Percentiles rank a stretch among this genome's conserved stretches.
Evolutionary conservation across 306 rosid species (phyloP).

Genomic region (Alnus glutinosa): DNA sequence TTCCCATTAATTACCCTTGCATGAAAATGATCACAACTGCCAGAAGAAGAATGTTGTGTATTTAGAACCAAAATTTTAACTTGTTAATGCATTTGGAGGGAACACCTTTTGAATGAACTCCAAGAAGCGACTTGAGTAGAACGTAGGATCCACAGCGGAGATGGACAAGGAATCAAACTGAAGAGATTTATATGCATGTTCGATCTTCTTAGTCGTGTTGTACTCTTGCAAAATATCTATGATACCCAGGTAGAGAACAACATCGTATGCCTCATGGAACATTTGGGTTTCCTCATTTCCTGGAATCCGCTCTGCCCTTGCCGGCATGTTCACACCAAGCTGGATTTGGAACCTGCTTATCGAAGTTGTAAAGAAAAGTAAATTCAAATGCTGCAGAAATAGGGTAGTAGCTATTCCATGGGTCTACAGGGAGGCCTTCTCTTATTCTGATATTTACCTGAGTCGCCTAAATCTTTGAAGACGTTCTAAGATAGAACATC

Average conservation of each 20-base stretch:
- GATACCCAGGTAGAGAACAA: conserved; percentile 89
- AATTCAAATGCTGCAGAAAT: conserved; percentile 15
- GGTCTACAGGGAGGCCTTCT: not conserved
- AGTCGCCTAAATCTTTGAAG: conserved; percentile 8
- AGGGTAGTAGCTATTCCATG: conserved; percentile 3
- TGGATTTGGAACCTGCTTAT: conserved; percentile 88
- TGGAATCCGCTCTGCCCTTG: conserved; percentile 88
- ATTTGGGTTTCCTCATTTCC: conserved; percentile 61
- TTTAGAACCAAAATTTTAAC: conserved; percentile 33
- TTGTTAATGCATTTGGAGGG: conserved; percentile 56
- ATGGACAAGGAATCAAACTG: conserved; percentile 91
- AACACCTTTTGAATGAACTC: conserved; percentile 79
- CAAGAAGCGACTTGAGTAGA: conserved; percentile 91
- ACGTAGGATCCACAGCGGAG: conserved; percentile 91
- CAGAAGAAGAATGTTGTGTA: conserved; percentile 8
- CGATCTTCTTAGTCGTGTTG: conserved; percentile 89
- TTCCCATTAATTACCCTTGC: conserved; percentile 1
- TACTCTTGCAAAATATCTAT: conserved; percentile 94
- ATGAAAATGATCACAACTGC: not conserved
- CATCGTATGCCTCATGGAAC: conserved; percentile 81
- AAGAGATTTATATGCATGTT: conserved; percentile 82
- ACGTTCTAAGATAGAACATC: not conserved
- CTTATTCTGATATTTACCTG: conserved; percentile 14
- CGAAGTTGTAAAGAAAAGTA: conserved; percentile 5
- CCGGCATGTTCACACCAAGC: conserved; percentile 98